Base-by-base conservation (phyloP, 441 rosid species). In the Lepidium campestre region DNA sequence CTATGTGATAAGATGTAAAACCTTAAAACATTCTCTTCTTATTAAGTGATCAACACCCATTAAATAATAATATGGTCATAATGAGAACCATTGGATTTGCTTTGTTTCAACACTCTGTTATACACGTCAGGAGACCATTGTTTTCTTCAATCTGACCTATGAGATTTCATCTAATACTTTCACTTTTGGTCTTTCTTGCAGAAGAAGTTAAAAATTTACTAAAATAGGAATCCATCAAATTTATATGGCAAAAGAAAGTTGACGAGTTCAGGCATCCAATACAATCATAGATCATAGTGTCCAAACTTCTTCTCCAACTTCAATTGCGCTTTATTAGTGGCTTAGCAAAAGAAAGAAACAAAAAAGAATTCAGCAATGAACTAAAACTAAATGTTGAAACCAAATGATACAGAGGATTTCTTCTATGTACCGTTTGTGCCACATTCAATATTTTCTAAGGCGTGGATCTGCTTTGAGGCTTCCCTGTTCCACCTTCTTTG, bases 241-340 rank as follows among this genome's bases (percentile, higher is more conserved):
- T n/a, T n/a, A n/a, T n/a, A n/a, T n/a, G n/a, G n/a, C n/a, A n/a
- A n/a, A n/a, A n/a, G n/a, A n/a, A n/a, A n/a, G n/a, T n/a, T n/a
- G n/a, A n/a, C n/a, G n/a, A n/a, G n/a, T n/a, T n/a, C n/a, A n/a
- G n/a, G n/a, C n/a, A n/a, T n/a, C n/a, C n/a, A n/a, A n/a, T n/a
- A n/a, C n/a, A n/a, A n/a, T n/a, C n/a, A n/a, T n/a, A n/a, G n/a
- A n/a, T n/a, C n/a, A n/a, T n/a, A n/a, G n/a, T 90, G 97, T 22
- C 99, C 99, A 63, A 88, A 95, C 75, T 86, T 90, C 71, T 92
- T 90, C 88, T 92, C 99, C 34, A 95, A 82, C 72, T 92, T 95
- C 65, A 73, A 50, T 73, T 69, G 91, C 72, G 82, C 81, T 10
- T 6, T 19, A 11, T n/a, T 4, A 34, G n/a, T n/a, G n/a, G n/a